Conservation (phyloP, 805 yeast species). For the Suhomyces canberraensis region DNA sequence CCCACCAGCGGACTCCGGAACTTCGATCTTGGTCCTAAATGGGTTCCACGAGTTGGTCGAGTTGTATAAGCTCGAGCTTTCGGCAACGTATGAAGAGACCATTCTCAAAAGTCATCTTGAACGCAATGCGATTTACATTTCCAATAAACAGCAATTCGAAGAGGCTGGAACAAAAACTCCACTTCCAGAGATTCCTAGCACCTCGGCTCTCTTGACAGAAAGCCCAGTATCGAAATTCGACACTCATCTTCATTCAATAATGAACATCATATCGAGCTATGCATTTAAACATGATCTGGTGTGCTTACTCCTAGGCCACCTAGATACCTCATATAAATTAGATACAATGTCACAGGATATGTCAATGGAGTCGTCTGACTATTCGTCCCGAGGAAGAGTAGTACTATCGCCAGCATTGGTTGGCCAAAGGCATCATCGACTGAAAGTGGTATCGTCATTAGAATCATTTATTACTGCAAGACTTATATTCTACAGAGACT, state of each 20-base stretch:
- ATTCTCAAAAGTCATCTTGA: slow-evolving; percentile 31
- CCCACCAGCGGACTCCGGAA: slow-evolving; percentile 4
- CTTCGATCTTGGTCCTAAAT: slow-evolving; percentile 23
- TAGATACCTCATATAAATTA: slow-evolving; percentile 24
- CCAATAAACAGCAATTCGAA: slow-evolving; percentile 16
- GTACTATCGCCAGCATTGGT: slow-evolving; percentile 13
- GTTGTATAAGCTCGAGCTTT: slow-evolving; percentile 30
- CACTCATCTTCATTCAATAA: slow-evolving; percentile 26
- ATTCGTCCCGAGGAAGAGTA: slow-evolving; percentile 8
- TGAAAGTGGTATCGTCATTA: slow-evolving; percentile 1
- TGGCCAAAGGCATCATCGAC: background rate
- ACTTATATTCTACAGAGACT: slow-evolving; percentile 33
- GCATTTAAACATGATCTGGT: slow-evolving; percentile 23
- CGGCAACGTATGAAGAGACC: slow-evolving; percentile 31
- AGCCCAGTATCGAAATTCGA: slow-evolving; percentile 31
- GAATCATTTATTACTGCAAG: slow-evolving; percentile 22
- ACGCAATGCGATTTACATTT: slow-evolving; percentile 18
- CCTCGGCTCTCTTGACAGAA: slow-evolving; percentile 25
- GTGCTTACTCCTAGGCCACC: slow-evolving; percentile 27
- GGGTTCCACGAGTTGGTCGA: slow-evolving; percentile 37
- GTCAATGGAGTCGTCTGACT: background rate
- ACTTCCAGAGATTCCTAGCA: slow-evolving; percentile 27
- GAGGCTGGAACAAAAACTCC: slow-evolving; percentile 22
- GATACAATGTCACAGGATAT: background rate
- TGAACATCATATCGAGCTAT: slow-evolving; percentile 22